Evolutionary conservation across 305 asterid genomes (phyloP), one percentile per base, ranked within the genome.

Genomic region (Petunia hybrid): DNA sequence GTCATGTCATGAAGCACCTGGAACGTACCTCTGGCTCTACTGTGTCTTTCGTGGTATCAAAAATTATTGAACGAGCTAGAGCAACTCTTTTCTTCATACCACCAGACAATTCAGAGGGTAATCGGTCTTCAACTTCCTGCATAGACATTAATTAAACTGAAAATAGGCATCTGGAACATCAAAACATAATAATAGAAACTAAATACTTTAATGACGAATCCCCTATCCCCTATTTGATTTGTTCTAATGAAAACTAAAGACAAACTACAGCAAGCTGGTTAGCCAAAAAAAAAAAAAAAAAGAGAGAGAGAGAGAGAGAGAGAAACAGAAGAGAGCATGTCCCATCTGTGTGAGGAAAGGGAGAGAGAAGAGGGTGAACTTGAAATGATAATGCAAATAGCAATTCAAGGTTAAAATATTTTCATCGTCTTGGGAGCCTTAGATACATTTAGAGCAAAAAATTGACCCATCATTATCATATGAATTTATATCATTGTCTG

Each of bases 41-140:
- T 65, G 89, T 59, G 66, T 92, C 94, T 86, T 89, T 94, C 38
- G 98, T 89, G 62, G 97, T 87, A 88, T 96, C 98, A 88, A 90
- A 91, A 79, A 96, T 91, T 81, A 96, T 93, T 70, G 99, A 94
- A 80, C 99, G 98, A 80, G 99, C 99, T 84, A 96, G 87, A 79
- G 99, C 98, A 82, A 96, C 99, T 91, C 99, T 90, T 85, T 96
- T 96, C 89, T 96, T 96, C 99, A 96, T 96, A 84, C 99, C 99
- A 70, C 99, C 99, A 66, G 99, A 96, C 86, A 96, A 89, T 85
- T 96, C 99, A 80, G 99, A 92, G 79, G 99, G 98, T 85, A 96
- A 82, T 7, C 98, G 91, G 80, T 96, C 91, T 87, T 96, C 99
- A 83, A 93, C 98, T 86, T 94, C 98, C 99, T 95, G 92, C 81